Conservation (phyloP, 176 grass and related monocot species). For the Lolium multiflorum region DNA sequence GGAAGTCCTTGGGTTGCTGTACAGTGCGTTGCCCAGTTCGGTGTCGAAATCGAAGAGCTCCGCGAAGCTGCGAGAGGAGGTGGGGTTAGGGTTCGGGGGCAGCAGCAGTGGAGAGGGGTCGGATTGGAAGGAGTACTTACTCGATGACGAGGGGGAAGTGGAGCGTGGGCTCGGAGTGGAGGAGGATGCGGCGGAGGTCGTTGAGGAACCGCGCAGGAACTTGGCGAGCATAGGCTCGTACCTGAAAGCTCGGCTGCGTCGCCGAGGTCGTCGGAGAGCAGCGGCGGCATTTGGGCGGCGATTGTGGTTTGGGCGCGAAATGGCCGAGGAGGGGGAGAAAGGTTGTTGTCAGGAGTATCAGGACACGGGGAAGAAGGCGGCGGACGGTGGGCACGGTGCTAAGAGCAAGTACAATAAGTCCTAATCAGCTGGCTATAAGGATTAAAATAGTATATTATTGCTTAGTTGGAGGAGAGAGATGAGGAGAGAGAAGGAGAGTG, state of each 20-base stretch:
- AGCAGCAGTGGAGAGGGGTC: too few species aligned
- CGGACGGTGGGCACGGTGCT: not conserved
- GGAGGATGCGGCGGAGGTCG: constrained; percentile 61
- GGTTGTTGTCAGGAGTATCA: not conserved
- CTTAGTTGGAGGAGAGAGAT: too few species aligned
- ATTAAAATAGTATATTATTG: too few species aligned
- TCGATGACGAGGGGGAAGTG: constrained; percentile 75
- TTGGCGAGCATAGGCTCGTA: constrained; percentile 1
- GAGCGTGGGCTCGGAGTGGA: constrained; percentile 53
- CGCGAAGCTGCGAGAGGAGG: constrained; percentile 58
- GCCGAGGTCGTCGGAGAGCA: not conserved
- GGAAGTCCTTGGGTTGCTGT: constrained; percentile 31
- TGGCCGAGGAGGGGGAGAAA: not conserved
- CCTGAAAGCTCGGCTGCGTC: not conserved
- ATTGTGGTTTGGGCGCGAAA: constrained; percentile 56
- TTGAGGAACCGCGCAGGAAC: constrained; percentile 48
- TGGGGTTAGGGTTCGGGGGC: constrained; percentile 35
- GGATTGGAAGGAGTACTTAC: constrained; percentile 40
- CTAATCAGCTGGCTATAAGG: too few species aligned
- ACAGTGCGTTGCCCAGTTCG: constrained; percentile 47
- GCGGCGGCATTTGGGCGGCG: constrained; percentile 39
- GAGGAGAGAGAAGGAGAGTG: too few species aligned
- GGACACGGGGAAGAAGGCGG: not conserved
- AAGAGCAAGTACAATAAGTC: too few species aligned
- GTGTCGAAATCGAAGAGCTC: constrained; percentile 77